Base-by-base conservation (phyloP, 2,329 filamentous ascomycete species). In the Ophiocordyceps camponoti-saundersi region DNA sequence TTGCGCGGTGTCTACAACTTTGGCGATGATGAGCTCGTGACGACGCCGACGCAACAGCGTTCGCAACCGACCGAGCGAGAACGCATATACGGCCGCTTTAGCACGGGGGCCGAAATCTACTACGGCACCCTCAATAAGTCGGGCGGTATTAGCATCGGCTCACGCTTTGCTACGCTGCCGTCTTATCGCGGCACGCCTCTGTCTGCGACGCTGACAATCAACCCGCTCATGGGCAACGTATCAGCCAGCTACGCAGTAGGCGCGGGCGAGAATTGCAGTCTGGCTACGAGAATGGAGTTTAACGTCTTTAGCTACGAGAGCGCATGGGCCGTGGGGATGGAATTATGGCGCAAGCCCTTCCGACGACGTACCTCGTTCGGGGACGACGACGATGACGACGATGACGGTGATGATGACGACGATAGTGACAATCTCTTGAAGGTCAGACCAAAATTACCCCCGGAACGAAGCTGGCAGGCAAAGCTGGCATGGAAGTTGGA, bases 221-320 rank as follows among this genome's bases (percentile, higher is more conserved):
- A 95, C 55, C 92, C 92, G 4, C 70, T 98, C 44, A 95, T 95
- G 78, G 92, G 92, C 18, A 94, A 86, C 58, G 73, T 98, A 49
- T 89, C 84, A 48, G 86, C 88, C 34, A 94, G 80, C 16, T 98
- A 98, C 61, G 85, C 92, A 0, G 85, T 96, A 44, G 83, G 86
- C 57, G 90, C 90, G 2, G 87, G 87, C 3, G 77, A 77, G 32
- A 79, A 87, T 56, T 77, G 94, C 54, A 85, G 87, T 12, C 74
- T 98, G 45, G 92, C 88, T 52, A 93, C 88, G 21, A 80, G 84
- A 45, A 90, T 96, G 66, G 88, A 93, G 59, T 98, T 98, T 66
- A 98, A 98, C 58, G 84, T 95, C 45, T 96, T 95, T 65, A 95
- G 87, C 60, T 98, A 95, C 68, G 92, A 98, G 68, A 95, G 87